A percentile compares a stretch with the other conserved stretches of the same genome.
These are phyloP conservation scores for Bolboschoenoplectus hybrid DNA, from an alignment of 202 grass and related monocot genomes.

Conservation along the genomic window DNA sequence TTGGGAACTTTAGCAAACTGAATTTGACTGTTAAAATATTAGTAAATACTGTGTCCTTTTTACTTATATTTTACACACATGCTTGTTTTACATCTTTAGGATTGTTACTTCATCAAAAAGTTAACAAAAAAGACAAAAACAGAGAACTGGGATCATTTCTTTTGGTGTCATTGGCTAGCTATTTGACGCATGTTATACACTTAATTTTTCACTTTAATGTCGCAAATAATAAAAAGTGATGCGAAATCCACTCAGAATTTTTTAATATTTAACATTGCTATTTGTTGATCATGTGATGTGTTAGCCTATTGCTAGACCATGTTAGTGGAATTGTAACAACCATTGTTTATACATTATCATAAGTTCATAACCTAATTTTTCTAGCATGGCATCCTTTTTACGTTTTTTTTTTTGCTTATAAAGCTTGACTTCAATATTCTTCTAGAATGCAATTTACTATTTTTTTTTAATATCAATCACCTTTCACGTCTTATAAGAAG, in stretches of 20 bases:
- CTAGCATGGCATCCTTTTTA: not conserved
- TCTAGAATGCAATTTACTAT: not conserved
- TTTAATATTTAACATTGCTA: slow-evolving; percentile 18
- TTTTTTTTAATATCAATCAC: not conserved
- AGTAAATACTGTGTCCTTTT: not conserved
- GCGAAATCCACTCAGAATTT: slow-evolving; percentile 31
- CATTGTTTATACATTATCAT: slow-evolving; percentile 17
- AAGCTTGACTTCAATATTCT: not conserved
- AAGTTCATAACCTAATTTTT: not conserved
- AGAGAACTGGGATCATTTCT: slow-evolving; percentile 12
- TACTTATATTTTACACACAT: not conserved
- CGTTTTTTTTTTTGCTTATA: not conserved
- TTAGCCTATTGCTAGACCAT: slow-evolving; percentile 35
- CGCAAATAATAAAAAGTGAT: slow-evolving; percentile 14
- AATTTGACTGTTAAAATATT: not conserved
- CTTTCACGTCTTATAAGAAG: not conserved
- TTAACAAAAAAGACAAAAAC: not conserved
- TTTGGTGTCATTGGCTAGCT: slow-evolving; percentile 29
- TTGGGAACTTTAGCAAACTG: not conserved
- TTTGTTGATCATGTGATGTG: slow-evolving; percentile 31
- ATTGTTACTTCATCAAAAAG: not conserved
- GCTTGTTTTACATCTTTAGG: not conserved
- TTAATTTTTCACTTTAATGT: slow-evolving; percentile 2
- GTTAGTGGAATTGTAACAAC: slow-evolving; percentile 33
- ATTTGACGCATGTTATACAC: slow-evolving; percentile 28